Conservation (phyloP, 2,329 filamentous ascomycete genomes). For the Nemania abortiva region DNA sequence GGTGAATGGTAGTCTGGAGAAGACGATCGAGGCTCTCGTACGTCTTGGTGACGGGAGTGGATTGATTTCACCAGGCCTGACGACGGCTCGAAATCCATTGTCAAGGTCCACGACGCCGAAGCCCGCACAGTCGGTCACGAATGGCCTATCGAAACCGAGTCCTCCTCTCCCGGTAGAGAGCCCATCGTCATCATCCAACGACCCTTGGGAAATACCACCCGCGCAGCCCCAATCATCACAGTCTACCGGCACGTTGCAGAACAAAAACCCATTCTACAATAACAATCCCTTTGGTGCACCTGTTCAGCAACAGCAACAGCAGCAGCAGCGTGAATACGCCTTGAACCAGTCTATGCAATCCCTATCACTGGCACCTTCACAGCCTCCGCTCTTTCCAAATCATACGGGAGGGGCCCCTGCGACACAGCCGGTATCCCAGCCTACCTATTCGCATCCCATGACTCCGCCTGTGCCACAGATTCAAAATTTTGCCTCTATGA, state of each 20-base stretch:
- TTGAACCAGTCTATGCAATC: slow-evolving; percentile 80
- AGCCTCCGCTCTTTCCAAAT: slow-evolving; percentile 77
- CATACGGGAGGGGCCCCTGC: slow-evolving; percentile 74
- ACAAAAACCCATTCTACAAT: slow-evolving; percentile 68
- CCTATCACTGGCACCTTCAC: slow-evolving; percentile 72
- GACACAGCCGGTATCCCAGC: slow-evolving; percentile 57
- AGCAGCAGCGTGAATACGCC: slow-evolving; percentile 52
- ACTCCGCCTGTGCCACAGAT: slow-evolving; percentile 59
- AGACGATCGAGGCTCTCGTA: slow-evolving; percentile 85
- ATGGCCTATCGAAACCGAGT: slow-evolving; percentile 49
- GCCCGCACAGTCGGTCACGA: slow-evolving; percentile 51
- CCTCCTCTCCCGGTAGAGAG: slow-evolving; percentile 45
- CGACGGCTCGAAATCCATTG: slow-evolving; percentile 63
- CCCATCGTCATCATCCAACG: slow-evolving; percentile 66
- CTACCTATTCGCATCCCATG: slow-evolving; percentile 59
- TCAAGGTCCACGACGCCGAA: slow-evolving; percentile 69
- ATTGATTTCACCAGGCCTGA: slow-evolving; percentile 54
- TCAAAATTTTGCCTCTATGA: slow-evolving; percentile 56
- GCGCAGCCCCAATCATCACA: slow-evolving; percentile 72
- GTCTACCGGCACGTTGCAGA: slow-evolving; percentile 72
- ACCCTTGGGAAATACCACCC: slow-evolving; percentile 74
- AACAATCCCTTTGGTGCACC: slow-evolving; percentile 78
- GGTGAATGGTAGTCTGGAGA: slow-evolving; percentile 86
- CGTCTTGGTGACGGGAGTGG: slow-evolving; percentile 79
- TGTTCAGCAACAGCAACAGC: slow-evolving; percentile 52